A percentile compares a stretch with the other conserved stretches of the same genome.
These are phyloP conservation scores for Antarctomyces pellizariae DNA, from an alignment of 495 filamentous ascomycete species.

Conservation along the genomic window DNA sequence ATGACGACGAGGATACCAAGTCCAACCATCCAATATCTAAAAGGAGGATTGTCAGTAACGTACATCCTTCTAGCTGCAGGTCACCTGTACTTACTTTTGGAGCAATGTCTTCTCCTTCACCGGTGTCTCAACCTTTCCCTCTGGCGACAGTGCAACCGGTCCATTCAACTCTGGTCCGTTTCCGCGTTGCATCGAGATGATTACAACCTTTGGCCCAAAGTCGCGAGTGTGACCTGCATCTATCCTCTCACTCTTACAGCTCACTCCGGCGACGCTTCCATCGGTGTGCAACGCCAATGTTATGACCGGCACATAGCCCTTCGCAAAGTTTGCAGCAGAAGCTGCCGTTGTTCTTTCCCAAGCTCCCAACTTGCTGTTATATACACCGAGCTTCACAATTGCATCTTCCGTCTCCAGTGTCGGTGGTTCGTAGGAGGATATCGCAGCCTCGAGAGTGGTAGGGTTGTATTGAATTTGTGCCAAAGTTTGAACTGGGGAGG, in stretches of 20 bases:
- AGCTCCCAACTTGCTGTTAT: constrained; percentile 14
- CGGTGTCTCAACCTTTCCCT: constrained; percentile 30
- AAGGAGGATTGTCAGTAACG: constrained; percentile 13
- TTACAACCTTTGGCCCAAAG: constrained; percentile 28
- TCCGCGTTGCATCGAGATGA: constrained; percentile 22
- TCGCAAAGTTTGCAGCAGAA: constrained; percentile 24
- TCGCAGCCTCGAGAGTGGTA: constrained; percentile 12
- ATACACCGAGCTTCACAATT: constrained; percentile 26
- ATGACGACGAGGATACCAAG: constrained; percentile 12
- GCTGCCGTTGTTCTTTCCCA: constrained; percentile 26
- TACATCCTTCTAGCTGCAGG: neutral
- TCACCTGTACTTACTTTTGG: constrained; percentile 33
- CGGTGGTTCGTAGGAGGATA: constrained; percentile 23
- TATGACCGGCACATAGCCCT: constrained; percentile 27
- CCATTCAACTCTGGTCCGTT: constrained; percentile 36
- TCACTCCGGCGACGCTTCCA: constrained; percentile 19
- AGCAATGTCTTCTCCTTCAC: constrained; percentile 40
- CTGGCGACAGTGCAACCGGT: constrained; percentile 34
- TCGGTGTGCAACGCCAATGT: constrained; percentile 18
- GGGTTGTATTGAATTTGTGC: constrained; percentile 24
- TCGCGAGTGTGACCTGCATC: constrained; percentile 31
- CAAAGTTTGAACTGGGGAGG: constrained; percentile 16
- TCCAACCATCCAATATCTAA: constrained; percentile 14
- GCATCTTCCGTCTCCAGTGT: constrained; percentile 16
- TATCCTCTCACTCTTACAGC: constrained; percentile 19